A percentile compares a stretch with the other conserved stretches of the same genome.
Conservation (phyloP, 306 rosid species). For the Cucumis cinereus region DNA sequence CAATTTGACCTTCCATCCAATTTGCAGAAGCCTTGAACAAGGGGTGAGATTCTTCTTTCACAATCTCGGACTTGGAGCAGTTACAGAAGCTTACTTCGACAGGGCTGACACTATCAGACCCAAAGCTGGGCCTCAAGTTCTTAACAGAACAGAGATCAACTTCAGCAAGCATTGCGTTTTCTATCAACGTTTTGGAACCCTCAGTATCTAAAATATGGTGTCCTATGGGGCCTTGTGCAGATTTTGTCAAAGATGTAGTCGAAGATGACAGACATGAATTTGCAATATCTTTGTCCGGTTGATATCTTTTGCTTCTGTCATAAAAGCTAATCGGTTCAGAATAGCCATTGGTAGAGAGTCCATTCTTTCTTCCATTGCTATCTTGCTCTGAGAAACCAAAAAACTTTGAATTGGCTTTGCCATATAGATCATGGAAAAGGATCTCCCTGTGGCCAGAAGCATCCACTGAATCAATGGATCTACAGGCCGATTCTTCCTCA, state of each 20-base stretch:
- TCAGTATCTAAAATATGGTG: conserved; percentile 7
- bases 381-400: conserved; percentile 6
- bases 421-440: not conserved
- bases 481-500: conserved; percentile 16
- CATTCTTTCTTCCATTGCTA: not conserved
- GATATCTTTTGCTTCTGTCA: conserved; percentile 6
- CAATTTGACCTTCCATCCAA: conserved; percentile 19
- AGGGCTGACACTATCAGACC: conserved; percentile 12
- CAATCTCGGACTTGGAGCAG: conserved; percentile 20
- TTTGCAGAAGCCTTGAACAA: conserved; percentile 14
- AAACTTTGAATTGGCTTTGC: not conserved
- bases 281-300: conserved; percentile 11
- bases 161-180: not conserved
- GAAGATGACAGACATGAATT: conserved; percentile 22
- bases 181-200: not conserved
- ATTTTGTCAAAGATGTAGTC: conserved; percentile 12
- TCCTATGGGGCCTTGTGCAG: conserved; percentile 6
- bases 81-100: conserved; percentile 13
- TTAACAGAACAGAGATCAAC: conserved; percentile 18
- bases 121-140: conserved; percentile 11
- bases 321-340: conserved; percentile 21
- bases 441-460: not conserved
- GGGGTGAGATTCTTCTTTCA: conserved; percentile 15
- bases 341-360: not conserved
- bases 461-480: not conserved